Base-by-base conservation (phyloP, 495 filamentous ascomycete genomes). In the Podospora anserina region DNA sequence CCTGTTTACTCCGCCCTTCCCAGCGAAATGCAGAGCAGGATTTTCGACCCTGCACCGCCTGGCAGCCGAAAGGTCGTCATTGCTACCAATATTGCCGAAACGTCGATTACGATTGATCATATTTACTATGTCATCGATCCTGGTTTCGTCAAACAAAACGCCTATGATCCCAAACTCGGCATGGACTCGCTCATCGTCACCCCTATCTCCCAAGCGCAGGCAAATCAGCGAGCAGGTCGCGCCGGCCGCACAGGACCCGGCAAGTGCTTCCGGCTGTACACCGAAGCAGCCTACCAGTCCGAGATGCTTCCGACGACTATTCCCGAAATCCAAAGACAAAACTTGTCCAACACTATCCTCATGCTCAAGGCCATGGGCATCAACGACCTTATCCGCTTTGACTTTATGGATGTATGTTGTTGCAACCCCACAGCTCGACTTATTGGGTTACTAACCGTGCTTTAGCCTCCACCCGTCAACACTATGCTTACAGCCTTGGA, bases 281-380 rank as follows among this genome's bases (percentile, higher is more conserved):
- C 95, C 0, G 95, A 99, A 79, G 88, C 91, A 26, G 96, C 96
- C 0, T 99, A 92, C 78, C 92, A 97, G 71, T 94, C 90, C 5
- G 95, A 99, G 80, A 97, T 99, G 94, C 82, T 98, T 54, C 96
- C 95, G 0, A 97, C 93, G 0, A 92, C 92, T 0, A 93, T 98
- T 65, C 95, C 95, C 11, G 96, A 98, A 73, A 99, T 99, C 62
- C 95, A 99, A 74, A 87, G 95, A 7, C 93, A 97, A 76, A 98
- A 98, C 72, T 79, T 99, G n/a, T 90, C 91, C 0, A 86, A 90
- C 66, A 97, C 95, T 2, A 98, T 99, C 78, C 88, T 99, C 30
- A 97, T 98, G 93, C 85, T 99, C 34, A 99, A 99, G 78, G 95
- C 95, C 1, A 98, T 98, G 94, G 95, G 95, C 3, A 98, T 99